phyloP scores from a whole-genome alignment of 2,329 filamentous ascomycete species.

The Tolypocladium tundrense region DNA sequence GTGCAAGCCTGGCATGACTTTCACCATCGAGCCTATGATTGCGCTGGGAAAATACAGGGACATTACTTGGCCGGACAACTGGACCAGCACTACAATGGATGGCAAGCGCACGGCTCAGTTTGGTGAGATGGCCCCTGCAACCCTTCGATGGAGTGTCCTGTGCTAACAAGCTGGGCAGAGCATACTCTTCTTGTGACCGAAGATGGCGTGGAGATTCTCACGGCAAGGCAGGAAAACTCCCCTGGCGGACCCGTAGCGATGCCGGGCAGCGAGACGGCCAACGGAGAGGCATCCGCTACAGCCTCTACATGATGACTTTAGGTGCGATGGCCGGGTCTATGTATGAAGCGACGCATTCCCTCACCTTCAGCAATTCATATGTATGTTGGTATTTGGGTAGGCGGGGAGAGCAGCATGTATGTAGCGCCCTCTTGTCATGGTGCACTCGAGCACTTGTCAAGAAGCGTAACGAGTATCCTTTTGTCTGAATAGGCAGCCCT shows the following conservation, averaged over 20 bases:
- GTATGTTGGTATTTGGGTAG: neutral
- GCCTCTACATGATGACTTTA: neutral
- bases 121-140: slow-evolving; percentile 39
- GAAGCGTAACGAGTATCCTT: neutral
- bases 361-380: neutral
- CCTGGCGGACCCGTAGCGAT: slow-evolving; percentile 52
- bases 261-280: neutral
- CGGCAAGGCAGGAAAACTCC: slow-evolving; percentile 60
- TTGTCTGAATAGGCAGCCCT: neutral
- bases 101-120: slow-evolving; percentile 90
- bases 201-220: slow-evolving; percentile 71
- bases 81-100: slow-evolving; percentile 91
- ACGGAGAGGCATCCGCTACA: neutral
- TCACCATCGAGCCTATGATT: slow-evolving; percentile 99
- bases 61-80: slow-evolving; percentile 96
- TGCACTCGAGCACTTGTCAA: neutral
- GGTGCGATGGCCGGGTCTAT: neutral
- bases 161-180: slow-evolving; percentile 35
- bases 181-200: slow-evolving; percentile 79
- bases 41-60: slow-evolving; percentile 83
- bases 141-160: neutral
- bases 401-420: neutral
- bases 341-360: neutral
- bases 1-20: slow-evolving; percentile 94
- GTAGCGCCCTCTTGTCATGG: neutral